Conservation (phyloP, 31 red algal genomes). For the Odonthalia washingtoniensis region DNA sequence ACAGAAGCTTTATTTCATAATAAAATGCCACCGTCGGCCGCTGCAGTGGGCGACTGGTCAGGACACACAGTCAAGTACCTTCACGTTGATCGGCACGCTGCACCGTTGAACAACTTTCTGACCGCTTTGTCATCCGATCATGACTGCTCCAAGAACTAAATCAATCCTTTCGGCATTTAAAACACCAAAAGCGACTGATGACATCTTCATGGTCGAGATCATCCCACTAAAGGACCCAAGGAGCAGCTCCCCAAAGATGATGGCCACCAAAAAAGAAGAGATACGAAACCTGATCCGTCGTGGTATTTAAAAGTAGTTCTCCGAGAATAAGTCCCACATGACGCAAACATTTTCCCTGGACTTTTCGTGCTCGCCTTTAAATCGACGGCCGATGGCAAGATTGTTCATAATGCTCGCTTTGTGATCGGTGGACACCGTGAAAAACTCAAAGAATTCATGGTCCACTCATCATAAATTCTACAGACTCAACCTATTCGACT, state of each 20-base stretch:
- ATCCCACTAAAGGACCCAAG: background rate
- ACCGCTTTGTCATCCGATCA: too few species aligned
- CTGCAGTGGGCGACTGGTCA: too few species aligned
- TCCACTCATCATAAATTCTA: background rate
- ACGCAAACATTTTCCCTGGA: constrained; percentile 17
- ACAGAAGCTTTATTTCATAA: too few species aligned
- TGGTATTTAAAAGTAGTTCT: constrained; percentile 16
- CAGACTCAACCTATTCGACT: too few species aligned
- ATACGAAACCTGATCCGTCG: background rate
- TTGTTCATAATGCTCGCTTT: constrained; percentile 14
- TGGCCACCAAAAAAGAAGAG: background rate
- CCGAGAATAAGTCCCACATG: background rate
- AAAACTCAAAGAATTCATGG: constrained; percentile 22
- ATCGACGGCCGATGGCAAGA: background rate
- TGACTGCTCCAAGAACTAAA: too few species aligned
- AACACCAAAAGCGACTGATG: background rate
- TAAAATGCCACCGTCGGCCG: too few species aligned
- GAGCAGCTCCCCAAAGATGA: constrained; percentile 15
- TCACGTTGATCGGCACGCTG: too few species aligned
- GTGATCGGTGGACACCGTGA: constrained; percentile 26
- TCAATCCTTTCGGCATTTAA: background rate
- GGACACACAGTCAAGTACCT: too few species aligned
- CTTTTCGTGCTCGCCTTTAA: constrained; percentile 9
- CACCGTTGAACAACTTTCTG: too few species aligned
- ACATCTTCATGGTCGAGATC: background rate